These are phyloP conservation scores for Medicago truncatula DNA, from an alignment of 306 rosid species.

Conservation along the genomic window MtrunA17r5.0-ANR NC_053048.1:905001-905500, in stretches of 20 bases:
- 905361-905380: background rate
- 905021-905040: no score
- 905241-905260: background rate
- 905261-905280: background rate
- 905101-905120: no score
- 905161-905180: background rate
- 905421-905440: background rate
- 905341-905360: constrained; percentile 3
- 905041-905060: no score
- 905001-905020: no score
- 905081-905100: no score
- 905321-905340: background rate
- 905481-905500: background rate
- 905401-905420: background rate
- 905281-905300: background rate
- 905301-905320: background rate
- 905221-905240: background rate
- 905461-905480: background rate
- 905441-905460: background rate
- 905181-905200: background rate
- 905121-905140: no score
- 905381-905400: background rate
- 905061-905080: no score
- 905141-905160: background rate
- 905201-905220: background rate